Conservation (phyloP, 2,329 filamentous ascomycete species). For the Trichoderma koningii region DNA sequence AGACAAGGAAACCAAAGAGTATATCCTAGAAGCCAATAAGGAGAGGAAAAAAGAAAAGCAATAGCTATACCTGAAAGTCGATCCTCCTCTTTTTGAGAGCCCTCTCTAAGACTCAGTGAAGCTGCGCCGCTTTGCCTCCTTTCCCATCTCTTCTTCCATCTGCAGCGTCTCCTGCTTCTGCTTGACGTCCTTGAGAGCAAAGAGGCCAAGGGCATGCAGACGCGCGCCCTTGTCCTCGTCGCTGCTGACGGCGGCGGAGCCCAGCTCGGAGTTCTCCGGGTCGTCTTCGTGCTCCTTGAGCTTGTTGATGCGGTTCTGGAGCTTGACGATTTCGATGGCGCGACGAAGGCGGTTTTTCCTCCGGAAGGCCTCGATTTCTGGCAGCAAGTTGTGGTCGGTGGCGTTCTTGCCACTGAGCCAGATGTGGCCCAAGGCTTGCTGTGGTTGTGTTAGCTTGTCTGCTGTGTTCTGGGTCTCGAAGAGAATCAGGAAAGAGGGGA, state of each 20-base stretch:
- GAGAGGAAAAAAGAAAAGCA: not conserved
- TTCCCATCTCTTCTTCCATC: constrained; percentile 60
- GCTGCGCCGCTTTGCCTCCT: constrained; percentile 48
- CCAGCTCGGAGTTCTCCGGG: constrained; percentile 71
- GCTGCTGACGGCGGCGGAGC: constrained; percentile 63
- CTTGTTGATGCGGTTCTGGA: constrained; percentile 42
- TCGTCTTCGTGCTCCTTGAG: constrained; percentile 93
- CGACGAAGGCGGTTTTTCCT: not conserved
- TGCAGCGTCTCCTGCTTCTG: constrained; percentile 76
- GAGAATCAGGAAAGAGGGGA: not conserved
- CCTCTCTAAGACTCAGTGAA: constrained; percentile 32
- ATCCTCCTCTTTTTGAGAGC: constrained; percentile 14
- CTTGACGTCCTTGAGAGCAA: constrained; percentile 46
- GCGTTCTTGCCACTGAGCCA: constrained; percentile 93
- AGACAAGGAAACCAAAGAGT: not conserved
- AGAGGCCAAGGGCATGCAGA: constrained; percentile 27
- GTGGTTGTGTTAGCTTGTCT: constrained; percentile 18
- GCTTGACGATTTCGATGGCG: constrained; percentile 16
- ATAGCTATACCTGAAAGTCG: not conserved
- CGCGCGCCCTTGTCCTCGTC: constrained; percentile 74
- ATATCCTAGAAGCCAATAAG: too few relatives aligned
- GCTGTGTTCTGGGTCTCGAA: not conserved
- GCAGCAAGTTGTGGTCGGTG: constrained; percentile 93
- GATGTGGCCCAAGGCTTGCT: constrained; percentile 77
- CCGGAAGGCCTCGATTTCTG: constrained; percentile 17